phyloP scores from a whole-genome alignment of 2,329 filamentous ascomycete species.

The Celoporthe dispersa region DNA sequence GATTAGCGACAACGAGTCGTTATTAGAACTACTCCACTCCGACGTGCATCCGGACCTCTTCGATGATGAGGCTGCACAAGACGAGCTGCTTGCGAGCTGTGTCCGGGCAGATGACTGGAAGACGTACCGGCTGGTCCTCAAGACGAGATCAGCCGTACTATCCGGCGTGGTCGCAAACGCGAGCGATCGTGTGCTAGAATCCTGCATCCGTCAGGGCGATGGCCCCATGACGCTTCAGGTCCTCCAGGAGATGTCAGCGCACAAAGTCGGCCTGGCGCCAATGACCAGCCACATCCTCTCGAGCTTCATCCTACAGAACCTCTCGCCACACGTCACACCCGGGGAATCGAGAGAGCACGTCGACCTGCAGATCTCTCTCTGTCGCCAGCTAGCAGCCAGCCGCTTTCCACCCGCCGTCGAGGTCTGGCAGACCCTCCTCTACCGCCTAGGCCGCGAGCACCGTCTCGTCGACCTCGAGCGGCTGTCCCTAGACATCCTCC shows the following conservation, averaged over 20 bases:
- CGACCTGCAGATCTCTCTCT: conserved; percentile 41
- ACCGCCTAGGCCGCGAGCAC: conserved; percentile 48
- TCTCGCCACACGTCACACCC: conserved; percentile 31
- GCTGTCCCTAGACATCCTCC: conserved; percentile 48
- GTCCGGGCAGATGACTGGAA: conserved; percentile 46
- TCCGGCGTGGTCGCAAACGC: conserved; percentile 36
- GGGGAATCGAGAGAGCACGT: conserved; percentile 23
- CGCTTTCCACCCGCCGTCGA: conserved; percentile 46
- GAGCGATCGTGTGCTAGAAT: conserved; percentile 42
- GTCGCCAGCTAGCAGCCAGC: conserved; percentile 43
- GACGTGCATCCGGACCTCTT: conserved; percentile 62
- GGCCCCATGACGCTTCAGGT: conserved; percentile 38
- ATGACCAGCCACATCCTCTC: conserved; percentile 36
- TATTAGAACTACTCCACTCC: conserved; percentile 50
- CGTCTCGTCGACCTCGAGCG: conserved; percentile 51
- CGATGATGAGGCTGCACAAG: conserved; percentile 49
- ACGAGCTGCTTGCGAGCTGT: conserved; percentile 42
- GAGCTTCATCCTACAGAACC: conserved; percentile 36
- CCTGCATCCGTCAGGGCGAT: conserved; percentile 37
- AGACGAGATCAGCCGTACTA: conserved; percentile 44
- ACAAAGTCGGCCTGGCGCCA: conserved; percentile 36
- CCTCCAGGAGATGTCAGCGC: conserved; percentile 44
- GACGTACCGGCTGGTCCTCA: conserved; percentile 49
- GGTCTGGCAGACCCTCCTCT: conserved; percentile 50
- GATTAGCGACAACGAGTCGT: conserved; percentile 55